Evolutionary conservation across 208 protist genomes (phyloP).

Genomic region (Histomonas meleagridis): DNA sequence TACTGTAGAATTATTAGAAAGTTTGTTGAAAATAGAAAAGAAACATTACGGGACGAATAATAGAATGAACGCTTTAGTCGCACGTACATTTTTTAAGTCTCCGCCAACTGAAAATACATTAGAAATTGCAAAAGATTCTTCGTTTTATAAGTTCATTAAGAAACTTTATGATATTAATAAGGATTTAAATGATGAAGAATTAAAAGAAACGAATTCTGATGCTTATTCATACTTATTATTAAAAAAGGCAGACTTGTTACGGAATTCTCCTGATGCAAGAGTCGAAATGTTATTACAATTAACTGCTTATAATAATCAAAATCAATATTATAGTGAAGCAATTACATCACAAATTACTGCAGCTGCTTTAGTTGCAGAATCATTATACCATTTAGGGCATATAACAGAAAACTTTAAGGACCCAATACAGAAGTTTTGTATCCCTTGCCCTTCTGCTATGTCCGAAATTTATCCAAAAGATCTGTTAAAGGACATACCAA

Average conservation of each 20-base stretch:
- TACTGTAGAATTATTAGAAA: not conserved
- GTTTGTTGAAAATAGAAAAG: not conserved
- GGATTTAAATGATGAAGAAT: not conserved
- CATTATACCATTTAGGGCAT: not conserved
- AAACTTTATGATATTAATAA: not conserved
- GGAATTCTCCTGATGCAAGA: not conserved
- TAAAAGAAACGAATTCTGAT: not conserved
- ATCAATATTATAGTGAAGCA: not conserved
- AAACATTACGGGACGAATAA: not conserved
- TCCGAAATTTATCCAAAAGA: no score
- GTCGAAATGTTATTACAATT: not conserved
- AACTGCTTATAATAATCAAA: not conserved
- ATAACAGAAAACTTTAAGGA: not conserved
- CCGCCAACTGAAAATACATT: not conserved
- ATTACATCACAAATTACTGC: not conserved
- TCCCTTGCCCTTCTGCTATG: not conserved
- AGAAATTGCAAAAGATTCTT: not conserved
- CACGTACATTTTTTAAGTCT: not conserved
- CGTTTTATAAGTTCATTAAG: not conserved
- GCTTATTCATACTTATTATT: not conserved
- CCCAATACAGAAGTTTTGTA: not conserved
- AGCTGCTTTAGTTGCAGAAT: slow-evolving; percentile 16
- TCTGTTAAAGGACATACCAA: not conserved
- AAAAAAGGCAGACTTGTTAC: not conserved
- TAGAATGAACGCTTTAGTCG: not conserved